These are phyloP conservation scores for Deinandra increscens DNA, from an alignment of 129 eudicot genomes.

Conservation along the genomic window DNA sequence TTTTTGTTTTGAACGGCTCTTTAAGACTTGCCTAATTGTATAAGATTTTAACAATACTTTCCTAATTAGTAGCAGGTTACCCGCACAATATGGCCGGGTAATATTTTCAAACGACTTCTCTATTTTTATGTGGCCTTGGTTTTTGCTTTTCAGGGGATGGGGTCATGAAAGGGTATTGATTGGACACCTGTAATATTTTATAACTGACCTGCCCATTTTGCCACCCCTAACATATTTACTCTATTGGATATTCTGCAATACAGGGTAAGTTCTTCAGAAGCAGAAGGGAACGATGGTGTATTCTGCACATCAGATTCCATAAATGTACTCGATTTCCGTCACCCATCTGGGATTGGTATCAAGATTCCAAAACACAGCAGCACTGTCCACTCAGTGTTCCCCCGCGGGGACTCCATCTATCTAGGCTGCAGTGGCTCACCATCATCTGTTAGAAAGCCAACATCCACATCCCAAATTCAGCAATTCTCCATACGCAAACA, in stretches of 20 bases:
- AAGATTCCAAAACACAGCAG: conserved; percentile 64
- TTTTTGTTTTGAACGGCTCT: too few species aligned
- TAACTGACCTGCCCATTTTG: not conserved
- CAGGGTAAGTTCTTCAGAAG: conserved; percentile 85
- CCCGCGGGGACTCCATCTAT: conserved; percentile 70
- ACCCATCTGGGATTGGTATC: conserved; percentile 77
- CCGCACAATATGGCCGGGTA: too few species aligned
- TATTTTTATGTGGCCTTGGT: too few species aligned
- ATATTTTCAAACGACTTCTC: too few species aligned
- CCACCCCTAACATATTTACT: too few species aligned
- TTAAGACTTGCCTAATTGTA: too few species aligned
- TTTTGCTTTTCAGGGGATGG: too few species aligned
- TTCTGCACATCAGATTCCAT: conserved; percentile 82
- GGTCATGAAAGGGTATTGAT: too few species aligned
- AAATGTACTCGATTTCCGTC: conserved; percentile 72
- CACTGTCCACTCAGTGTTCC: conserved; percentile 55
- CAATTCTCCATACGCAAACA: conserved; percentile 75
- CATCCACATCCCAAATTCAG: conserved; percentile 51
- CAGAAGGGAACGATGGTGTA: conserved; percentile 93
- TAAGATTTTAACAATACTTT: too few species aligned
- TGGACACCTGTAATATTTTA: too few species aligned
- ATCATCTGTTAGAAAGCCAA: conserved; percentile 46
- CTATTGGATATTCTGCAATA: too few species aligned
- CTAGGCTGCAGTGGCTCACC: conserved; percentile 64
- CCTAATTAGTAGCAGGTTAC: too few species aligned